Base-by-base conservation (phyloP, 1,284 basidiomycete genomes). In the Leccinum subatratum region DNA sequence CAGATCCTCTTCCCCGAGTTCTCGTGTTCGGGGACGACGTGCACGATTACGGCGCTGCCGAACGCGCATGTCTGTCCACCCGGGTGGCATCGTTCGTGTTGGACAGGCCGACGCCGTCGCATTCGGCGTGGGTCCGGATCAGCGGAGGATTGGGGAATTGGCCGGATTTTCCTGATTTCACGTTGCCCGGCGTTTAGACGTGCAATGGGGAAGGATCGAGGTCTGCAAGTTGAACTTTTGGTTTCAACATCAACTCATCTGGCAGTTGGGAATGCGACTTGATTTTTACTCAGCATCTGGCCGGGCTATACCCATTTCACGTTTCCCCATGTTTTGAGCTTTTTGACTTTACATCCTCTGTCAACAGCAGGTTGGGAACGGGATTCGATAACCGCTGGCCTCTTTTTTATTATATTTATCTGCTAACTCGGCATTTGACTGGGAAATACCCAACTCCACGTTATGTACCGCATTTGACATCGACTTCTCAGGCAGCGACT, bases 21-120 rank as follows among this genome's bases (percentile, higher is more conserved):
- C 74, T 79, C 80, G 0, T 91, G 90, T 77, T 64, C 76, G 3
- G 88, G 88, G 7, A 86, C 80, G 61, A 81, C 81, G 5, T 90
- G 90, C 69, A 86, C 83, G 0, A 84, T 93, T 72, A 85, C 81
- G 6, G 89, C 88, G 0, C 91, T 90, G 4, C 89, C 89, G 0
- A 86, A 88, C 68, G 77, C 83, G n/a, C 78, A 80, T 67, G 79
- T 92, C 25, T 86, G 86, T 20, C 90, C 90, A 9, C 89, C 91
- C 1, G 89, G 88, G 20, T 92, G 90, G 90, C 83, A 85, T 69
- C 85, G 16, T 91, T 89, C 74, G 79, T 92, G 59, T 79, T 91
- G 34, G 89, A 91, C 63, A 88, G 89, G 0, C 85, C 88, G 14
- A 92, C 89, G 2, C 90, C 90, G 6, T 91, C 89, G 16, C 82